phyloP scores from a whole-genome alignment of 2,329 filamentous ascomycete species.

The Teratosphaeria viscida region DNA sequence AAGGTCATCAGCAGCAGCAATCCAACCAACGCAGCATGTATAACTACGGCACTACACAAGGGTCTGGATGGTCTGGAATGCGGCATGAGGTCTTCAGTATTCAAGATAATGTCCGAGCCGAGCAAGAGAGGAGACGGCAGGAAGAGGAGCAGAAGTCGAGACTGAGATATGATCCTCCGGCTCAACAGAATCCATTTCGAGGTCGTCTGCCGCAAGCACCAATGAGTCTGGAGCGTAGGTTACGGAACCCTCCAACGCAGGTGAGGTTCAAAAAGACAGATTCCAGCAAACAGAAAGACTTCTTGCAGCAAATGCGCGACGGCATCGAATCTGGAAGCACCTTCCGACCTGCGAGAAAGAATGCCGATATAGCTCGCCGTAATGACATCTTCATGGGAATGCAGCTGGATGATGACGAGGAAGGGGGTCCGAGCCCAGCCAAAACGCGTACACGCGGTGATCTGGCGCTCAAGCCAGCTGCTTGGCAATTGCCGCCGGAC shows the following conservation, averaged over 20 bases:
- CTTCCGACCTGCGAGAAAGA: slow-evolving; percentile 2
- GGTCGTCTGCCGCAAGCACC: slow-evolving; percentile 61
- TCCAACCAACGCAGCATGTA: slow-evolving; percentile 23
- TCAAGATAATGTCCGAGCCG: slow-evolving; percentile 11
- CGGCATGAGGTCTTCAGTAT: slow-evolving; percentile 18
- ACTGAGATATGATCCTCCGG: slow-evolving; percentile 14
- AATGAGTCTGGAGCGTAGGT: slow-evolving; percentile 51
- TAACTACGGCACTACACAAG: slow-evolving; percentile 23
- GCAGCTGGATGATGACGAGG: slow-evolving; percentile 1
- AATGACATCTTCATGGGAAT: neutral
- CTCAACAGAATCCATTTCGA: slow-evolving; percentile 49
- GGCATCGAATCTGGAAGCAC: slow-evolving; percentile 13
- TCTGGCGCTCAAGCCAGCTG: slow-evolving; percentile 9
- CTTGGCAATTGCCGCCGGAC: slow-evolving; percentile 11
- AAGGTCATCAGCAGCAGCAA: slow-evolving; percentile 16
- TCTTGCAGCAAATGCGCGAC: slow-evolving; percentile 36
- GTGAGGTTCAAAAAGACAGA: slow-evolving; percentile 42
- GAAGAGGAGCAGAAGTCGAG: slow-evolving; percentile 10
- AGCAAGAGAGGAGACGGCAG: slow-evolving; percentile 8
- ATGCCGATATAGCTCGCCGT: neutral
- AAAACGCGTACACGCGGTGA: slow-evolving; percentile 12
- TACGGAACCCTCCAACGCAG: slow-evolving; percentile 51
- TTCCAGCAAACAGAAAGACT: slow-evolving; percentile 38
- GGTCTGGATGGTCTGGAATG: slow-evolving; percentile 13
- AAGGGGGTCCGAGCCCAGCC: slow-evolving; percentile 8